phyloP scores from a whole-genome alignment of 768 basidiomycete species.

The Russula brevipes region DNA sequence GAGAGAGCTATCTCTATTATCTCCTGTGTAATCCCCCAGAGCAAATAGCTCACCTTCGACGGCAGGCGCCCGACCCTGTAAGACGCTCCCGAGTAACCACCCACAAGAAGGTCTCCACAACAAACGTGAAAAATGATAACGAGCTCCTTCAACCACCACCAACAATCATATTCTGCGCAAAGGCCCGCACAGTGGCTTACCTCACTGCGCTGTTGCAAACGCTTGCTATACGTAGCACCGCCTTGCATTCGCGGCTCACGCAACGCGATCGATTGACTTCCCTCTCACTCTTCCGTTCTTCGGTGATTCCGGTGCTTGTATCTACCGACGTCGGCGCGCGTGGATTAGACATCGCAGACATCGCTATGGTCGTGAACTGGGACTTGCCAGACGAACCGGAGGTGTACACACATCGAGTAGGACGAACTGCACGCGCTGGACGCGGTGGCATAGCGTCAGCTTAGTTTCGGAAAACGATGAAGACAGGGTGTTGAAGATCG shows the following conservation, averaged over 20 bases:
- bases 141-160: slow-evolving; percentile 80
- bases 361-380: slow-evolving; percentile 96
- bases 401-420: slow-evolving; percentile 95
- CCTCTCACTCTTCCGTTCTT: slow-evolving; percentile 79
- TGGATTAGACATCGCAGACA: slow-evolving; percentile 93
- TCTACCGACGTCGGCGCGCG: slow-evolving; percentile 95
- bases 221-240: slow-evolving; percentile 75
- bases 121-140: slow-evolving; percentile 33
- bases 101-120: slow-evolving; percentile 29
- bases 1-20: slow-evolving; percentile 87
- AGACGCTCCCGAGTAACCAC: slow-evolving; percentile 24
- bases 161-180: slow-evolving; percentile 91
- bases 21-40: slow-evolving; percentile 86
- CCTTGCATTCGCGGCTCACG: slow-evolving; percentile 88
- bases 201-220: slow-evolving; percentile 74
- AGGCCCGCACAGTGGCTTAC: slow-evolving; percentile 85
- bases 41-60: slow-evolving; percentile 62
- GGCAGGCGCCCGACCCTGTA: slow-evolving; percentile 37
- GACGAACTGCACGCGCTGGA: slow-evolving; percentile 87
- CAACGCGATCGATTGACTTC: slow-evolving; percentile 85
- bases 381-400: slow-evolving; percentile 86
- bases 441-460: slow-evolving; percentile 85
- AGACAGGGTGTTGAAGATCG: slow-evolving; percentile 73
- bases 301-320: slow-evolving; percentile 83
- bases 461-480: slow-evolving; percentile 95